A percentile compares a stretch with the other conserved stretches of the same genome.
Evolutionary conservation across 116 monocot genomes (phyloP).

Genomic region (Trichopus zeylanicus): DNA sequence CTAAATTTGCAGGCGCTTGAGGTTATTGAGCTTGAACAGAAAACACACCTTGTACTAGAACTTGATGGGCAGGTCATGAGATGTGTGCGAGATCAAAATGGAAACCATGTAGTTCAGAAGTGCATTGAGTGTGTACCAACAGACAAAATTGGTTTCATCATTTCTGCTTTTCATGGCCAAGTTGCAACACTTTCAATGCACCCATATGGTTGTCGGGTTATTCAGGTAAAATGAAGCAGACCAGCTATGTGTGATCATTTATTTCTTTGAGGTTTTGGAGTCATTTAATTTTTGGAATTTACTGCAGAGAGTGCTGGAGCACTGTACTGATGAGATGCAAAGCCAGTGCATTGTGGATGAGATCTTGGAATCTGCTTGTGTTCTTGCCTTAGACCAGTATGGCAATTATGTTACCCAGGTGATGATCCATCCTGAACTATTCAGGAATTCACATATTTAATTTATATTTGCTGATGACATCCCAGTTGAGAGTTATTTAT

Average conservation of each 20-base stretch:
- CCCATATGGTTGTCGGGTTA: conserved; percentile 95
- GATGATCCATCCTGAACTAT: neutral
- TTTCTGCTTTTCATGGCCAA: conserved; percentile 79
- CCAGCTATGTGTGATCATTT: neutral
- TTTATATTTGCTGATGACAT: neutral
- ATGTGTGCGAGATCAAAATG: conserved; percentile 93
- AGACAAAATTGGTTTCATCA: conserved; percentile 70
- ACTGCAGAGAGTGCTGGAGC: conserved; percentile 77
- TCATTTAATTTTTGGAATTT: neutral
- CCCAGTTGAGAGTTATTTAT: too few species aligned
- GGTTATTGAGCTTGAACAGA: conserved; percentile 87
- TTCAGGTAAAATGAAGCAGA: conserved; percentile 51
- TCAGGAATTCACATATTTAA: neutral
- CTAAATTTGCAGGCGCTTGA: conserved; percentile 69
- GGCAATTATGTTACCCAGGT: conserved; percentile 99
- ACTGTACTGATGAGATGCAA: conserved; percentile 68
- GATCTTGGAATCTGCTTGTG: conserved; percentile 77
- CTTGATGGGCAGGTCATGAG: conserved; percentile 90
- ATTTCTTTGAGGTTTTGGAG: neutral
- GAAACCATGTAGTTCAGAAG: conserved; percentile 99
- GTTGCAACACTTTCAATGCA: conserved; percentile 79
- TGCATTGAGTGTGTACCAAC: conserved; percentile 94
- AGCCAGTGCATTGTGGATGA: conserved; percentile 78
- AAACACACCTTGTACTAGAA: conserved; percentile 68
- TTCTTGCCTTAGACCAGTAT: conserved; percentile 89